Evolutionary conservation across 208 protist species (phyloP), one percentile per base, ranked within the genome.

Genomic region (Acanthamoeba healyi): DNA sequence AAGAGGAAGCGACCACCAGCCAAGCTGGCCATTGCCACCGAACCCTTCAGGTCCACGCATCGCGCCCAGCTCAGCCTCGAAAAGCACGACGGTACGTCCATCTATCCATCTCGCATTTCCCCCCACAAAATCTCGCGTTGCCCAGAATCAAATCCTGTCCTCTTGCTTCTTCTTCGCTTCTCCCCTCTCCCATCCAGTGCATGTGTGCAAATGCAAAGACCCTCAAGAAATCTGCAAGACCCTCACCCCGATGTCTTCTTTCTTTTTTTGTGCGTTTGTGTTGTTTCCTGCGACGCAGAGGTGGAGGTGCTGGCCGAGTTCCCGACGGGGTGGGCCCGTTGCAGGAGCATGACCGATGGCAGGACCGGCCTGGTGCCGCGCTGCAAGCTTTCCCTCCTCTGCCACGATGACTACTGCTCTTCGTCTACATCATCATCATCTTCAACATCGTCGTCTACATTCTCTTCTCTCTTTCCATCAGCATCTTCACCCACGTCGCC

Each of bases 261-360:
- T 36, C 36, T 7, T 0, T 38, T 65, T 14, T 34, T 65, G 2
- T 14, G n/a, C n/a, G n/a, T n/a, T n/a, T n/a, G n/a, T n/a, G n/a
- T n/a, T n/a, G n/a, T n/a, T n/a, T n/a, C n/a, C n/a, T n/a, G n/a
- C n/a, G n/a, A n/a, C n/a, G 12, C 38, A 86, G 77, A 86, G n/a
- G 77, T 86, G 77, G 77, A 86, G 29, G 44, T 86, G 77, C 44
- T 86, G 77, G 77, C 24, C 12, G 77, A 86, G 77, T 86, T 86
- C 32, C 42, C 77, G 7, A 86, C 77, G 12, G 77, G 77, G 10
- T 86, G 77, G 77, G 44, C 77, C 9, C 77, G 77, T 4, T 86
- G 77, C 44, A 6, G 77, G 12, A 51, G 77, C 77, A 86, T 32
- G 12, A 42, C 9, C 14, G 38, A 86, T 10, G 77, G 77, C 26